These are phyloP conservation scores for Ceratobasidium sp. DNA, from an alignment of 1,284 basidiomycete genomes.

Conservation along the genomic window DNA sequence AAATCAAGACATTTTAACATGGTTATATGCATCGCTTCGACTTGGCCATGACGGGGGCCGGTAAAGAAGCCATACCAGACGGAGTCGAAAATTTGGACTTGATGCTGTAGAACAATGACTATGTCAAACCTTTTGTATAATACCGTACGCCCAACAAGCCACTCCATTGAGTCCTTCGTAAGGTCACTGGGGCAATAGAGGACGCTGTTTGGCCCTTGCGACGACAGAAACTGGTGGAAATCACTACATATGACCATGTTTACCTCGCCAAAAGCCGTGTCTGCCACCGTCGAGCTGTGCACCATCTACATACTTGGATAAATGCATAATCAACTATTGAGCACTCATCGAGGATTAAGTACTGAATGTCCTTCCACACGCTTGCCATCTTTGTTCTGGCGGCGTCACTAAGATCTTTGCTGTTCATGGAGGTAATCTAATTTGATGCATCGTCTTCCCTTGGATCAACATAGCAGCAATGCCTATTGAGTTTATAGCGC, in stretches of 20 bases:
- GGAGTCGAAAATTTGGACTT: slow-evolving; percentile 54
- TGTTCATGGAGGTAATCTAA: no score
- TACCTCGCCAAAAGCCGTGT: no score
- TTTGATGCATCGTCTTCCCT: no score
- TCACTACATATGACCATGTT: no score
- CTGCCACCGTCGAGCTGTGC: no score
- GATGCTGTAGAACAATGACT: slow-evolving; percentile 56
- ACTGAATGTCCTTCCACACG: slow-evolving; percentile 46
- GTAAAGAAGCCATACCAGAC: slow-evolving; percentile 56
- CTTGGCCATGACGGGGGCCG: slow-evolving; percentile 52
- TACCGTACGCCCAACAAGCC: slow-evolving; percentile 52
- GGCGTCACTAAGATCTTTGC: background rate
- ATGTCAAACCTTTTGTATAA: slow-evolving; percentile 55
- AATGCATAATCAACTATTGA: no score
- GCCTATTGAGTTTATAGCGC: no score
- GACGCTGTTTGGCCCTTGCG: no score
- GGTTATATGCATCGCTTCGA: slow-evolving; percentile 32
- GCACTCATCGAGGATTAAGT: slow-evolving; percentile 49
- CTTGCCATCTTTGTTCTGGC: background rate
- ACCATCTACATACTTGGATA: no score
- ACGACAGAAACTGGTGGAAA: no score
- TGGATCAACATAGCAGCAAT: no score
- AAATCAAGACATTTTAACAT: no score
- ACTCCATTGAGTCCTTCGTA: slow-evolving; percentile 46
- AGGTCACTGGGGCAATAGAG: slow-evolving; percentile 49